These are phyloP conservation scores for Kentomonas sorsogonicus DNA, from an alignment of 208 protist genomes.

Conservation along the genomic window DNA sequence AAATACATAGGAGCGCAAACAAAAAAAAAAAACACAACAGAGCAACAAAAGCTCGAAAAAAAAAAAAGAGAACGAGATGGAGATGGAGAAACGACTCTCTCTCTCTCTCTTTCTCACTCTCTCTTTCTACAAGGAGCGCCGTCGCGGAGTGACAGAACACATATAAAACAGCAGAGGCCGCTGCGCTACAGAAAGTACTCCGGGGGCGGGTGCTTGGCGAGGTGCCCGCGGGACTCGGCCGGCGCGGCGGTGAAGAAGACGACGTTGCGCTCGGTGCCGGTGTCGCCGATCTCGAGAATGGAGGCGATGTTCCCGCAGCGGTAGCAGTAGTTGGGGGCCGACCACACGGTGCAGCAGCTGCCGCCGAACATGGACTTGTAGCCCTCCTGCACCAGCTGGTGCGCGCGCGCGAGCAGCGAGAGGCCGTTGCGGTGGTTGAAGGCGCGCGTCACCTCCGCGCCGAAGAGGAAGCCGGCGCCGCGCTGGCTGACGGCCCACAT, in stretches of 20 bases:
- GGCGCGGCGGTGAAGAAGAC: constrained; percentile 44
- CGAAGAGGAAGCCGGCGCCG: constrained; percentile 99
- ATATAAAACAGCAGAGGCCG: neutral
- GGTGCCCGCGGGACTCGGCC: constrained; percentile 65
- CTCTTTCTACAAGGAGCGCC: neutral
- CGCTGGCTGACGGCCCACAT: constrained; percentile 96
- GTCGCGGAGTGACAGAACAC: neutral
- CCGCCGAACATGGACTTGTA: constrained; percentile 94
- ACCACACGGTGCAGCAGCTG: constrained; percentile 94
- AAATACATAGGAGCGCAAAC: constrained; percentile 7
- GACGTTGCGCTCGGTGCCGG: neutral
- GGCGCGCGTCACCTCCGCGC: constrained; percentile 93
- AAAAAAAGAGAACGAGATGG: neutral
- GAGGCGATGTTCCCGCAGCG: constrained; percentile 97
- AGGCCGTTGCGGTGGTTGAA: constrained; percentile 94
- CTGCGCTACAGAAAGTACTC: constrained; percentile 39
- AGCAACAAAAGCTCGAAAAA: too few species aligned
- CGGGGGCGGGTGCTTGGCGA: constrained; percentile 81
- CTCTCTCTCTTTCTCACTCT: neutral
- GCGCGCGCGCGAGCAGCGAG: constrained; percentile 92
- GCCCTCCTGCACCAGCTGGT: constrained; percentile 96
- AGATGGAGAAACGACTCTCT: neutral
- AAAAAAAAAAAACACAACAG: constrained; percentile 5
- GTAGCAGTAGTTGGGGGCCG: constrained; percentile 96
- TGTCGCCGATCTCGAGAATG: neutral